Evolutionary conservation across 768 basidiomycete species (phyloP), one percentile per base, ranked within the genome.

Genomic region (Termitomyces sp.): DNA sequence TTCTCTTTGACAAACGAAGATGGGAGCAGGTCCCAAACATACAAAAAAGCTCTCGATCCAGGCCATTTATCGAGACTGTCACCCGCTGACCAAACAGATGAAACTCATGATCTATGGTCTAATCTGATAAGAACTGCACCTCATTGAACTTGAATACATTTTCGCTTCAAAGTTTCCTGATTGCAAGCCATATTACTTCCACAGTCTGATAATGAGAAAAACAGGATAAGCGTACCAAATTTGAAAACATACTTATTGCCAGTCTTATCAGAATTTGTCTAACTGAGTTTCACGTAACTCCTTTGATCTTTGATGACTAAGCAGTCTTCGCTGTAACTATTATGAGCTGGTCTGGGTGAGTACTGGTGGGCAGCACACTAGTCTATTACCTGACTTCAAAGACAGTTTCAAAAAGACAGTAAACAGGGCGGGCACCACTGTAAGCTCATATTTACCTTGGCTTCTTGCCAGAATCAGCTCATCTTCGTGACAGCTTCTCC

Each of bases 341-440:
- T 51, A 71, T 71, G 70, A 71, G 70, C 50, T 71, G 70, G 70
- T 67, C 68, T 20, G 70, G 70, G 70, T 67, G 61, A 49, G 65
- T 60, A 6, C 2, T 26, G 18, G 18, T 16, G 14, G 29, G 13
- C 14, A 49, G 29, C 4, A 27, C 26, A 13, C 42, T n/a, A 27
- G 18, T 26, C 22, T 39, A 22, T 22, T 24, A 44, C 24, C 61
- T 61, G 24, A 61, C 59, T 27, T 13, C 42, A 52, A 27, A 36
- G 50, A 9, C 67, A 92, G 94, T 62, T 88, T 97, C 78, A 96
- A 96, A 79, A 97, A 97, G 77, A 87, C 91, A 4, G 80, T 96
- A 51, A 94, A 91, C 73, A 82, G 95, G 62, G 90, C 92, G 27
- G 92, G 93, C 52, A 98, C 95, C 14, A 94, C 92, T 63, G 87